Percentiles rank a stretch among this genome's conserved stretches.
Evolutionary conservation across 306 rosid species (phyloP).

Genomic region (Cicer yamashitae): DNA sequence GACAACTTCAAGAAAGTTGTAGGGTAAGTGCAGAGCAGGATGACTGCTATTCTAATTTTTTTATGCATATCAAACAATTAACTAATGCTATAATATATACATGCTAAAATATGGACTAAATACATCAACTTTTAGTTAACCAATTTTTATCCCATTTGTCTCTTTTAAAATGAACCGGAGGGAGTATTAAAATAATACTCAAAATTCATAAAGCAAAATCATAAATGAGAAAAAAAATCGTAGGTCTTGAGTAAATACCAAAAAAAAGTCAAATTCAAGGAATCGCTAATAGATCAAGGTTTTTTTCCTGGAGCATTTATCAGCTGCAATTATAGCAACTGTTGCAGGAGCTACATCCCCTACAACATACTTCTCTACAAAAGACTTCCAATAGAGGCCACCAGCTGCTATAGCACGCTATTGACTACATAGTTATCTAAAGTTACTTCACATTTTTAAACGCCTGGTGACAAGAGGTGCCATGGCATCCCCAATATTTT

Average conservation of each 20-base stretch:
- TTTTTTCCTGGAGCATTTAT: background rate
- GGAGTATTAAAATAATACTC: background rate
- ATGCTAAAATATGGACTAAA: too few species aligned
- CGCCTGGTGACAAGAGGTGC: background rate
- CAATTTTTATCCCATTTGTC: too few species aligned
- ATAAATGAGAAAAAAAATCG: background rate
- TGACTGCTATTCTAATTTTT: too few species aligned
- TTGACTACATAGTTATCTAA: background rate
- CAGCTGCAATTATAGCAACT: background rate
- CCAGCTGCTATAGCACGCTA: background rate
- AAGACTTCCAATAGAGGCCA: too few species aligned
- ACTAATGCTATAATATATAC: too few species aligned
- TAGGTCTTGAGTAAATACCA: background rate
- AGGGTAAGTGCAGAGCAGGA: too few species aligned
- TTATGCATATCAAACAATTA: too few species aligned
- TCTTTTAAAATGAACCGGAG: too few species aligned
- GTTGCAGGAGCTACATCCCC: background rate
- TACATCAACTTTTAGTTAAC: too few species aligned
- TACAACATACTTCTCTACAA: background rate
- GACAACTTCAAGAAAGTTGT: too few species aligned
- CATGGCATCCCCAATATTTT: background rate
- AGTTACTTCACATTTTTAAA: background rate
- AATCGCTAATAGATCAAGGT: background rate
- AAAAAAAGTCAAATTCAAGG: background rate
- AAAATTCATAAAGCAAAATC: background rate